Base-by-base conservation (phyloP, 2,329 filamentous ascomycete species). In the Phialophora macrospora region DNA sequence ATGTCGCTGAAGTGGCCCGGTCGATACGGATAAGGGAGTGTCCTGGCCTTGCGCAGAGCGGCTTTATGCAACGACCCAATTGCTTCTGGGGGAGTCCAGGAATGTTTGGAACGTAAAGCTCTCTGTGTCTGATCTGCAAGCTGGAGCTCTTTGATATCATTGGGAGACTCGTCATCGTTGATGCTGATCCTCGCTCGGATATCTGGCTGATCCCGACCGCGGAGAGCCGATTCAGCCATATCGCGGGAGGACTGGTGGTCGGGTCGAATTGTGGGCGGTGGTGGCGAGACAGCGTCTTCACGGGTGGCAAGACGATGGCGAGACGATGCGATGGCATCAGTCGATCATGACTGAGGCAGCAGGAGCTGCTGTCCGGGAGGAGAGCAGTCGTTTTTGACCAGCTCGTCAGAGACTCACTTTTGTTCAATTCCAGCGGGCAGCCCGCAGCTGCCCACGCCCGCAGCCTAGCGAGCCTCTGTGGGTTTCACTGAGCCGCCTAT, bases 131-230 rank as follows among this genome's bases (percentile, higher is more conserved):
- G 63, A 30, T 66, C 59, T 20, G 68, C 68, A 38, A 60, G 46
- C 28, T 63, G 62, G 41, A 70, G 55, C 44, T 62, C 58, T 54
- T 64, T 60, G 41, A 59, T 67, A 44, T 67, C 62, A 26, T 67
- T 61, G 55, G 59, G 32, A 22, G 62, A 46, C 30, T 65, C 64
- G 49, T 68, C 64, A 34, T 68, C 66, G 46, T 63, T 52, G 44
- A 63, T 68, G 60, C 64, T 70, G 64, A 68, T 64, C 64, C 64
- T 62, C 38, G 67, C 64, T 22, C 61, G 64, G 51, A 69, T 64
- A 41, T 69, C 67, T 46, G 62, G 68, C 32, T 62, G 59, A 55
- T 63, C 55, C 44, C 65, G 57, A 54, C 49, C 62, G 62, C 60
- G 62, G 64, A 62, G 44, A 58, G 56, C 38, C 38, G 55, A 44